These are phyloP conservation scores for Brasenia schreberi DNA, from an alignment of 164 flowering plant species.

Conservation along the genomic window DNA sequence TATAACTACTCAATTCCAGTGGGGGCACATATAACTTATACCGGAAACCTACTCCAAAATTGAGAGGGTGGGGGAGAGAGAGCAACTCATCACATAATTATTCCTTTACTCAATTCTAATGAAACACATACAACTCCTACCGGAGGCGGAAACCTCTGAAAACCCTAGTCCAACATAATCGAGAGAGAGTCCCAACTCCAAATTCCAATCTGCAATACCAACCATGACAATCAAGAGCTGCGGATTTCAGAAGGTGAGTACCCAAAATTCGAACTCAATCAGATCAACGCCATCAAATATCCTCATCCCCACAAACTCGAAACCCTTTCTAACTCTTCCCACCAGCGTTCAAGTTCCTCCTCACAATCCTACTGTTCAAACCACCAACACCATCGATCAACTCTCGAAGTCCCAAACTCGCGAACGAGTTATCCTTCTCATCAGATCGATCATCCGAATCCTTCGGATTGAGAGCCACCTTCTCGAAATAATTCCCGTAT, in stretches of 20 bases:
- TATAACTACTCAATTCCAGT: no score
- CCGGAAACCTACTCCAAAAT: no score
- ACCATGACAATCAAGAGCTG: not conserved
- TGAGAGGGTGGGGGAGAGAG: no score
- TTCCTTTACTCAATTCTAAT: not conserved
- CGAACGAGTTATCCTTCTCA: constrained; percentile 13
- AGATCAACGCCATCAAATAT: not conserved
- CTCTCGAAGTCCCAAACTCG: constrained; percentile 50
- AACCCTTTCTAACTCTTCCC: constrained; percentile 27
- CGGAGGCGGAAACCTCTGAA: no score
- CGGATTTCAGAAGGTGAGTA: not conserved
- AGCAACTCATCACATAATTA: not conserved
- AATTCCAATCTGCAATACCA: not conserved
- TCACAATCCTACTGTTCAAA: constrained; percentile 43
- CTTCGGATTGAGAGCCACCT: constrained; percentile 11
- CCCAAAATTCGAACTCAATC: not conserved
- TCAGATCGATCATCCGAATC: constrained; percentile 1
- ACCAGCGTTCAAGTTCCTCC: constrained; percentile 40
- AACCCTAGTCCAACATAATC: not conserved
- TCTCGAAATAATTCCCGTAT: constrained; percentile 92
- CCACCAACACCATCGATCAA: constrained; percentile 36
- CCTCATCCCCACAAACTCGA: not conserved
- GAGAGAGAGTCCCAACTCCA: not conserved
- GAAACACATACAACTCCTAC: no score
- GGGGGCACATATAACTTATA: no score